Evolutionary conservation across 441 rosid species (phyloP), one percentile per base, ranked within the genome.

Genomic region (Theobroma grandiflorum): DNA sequence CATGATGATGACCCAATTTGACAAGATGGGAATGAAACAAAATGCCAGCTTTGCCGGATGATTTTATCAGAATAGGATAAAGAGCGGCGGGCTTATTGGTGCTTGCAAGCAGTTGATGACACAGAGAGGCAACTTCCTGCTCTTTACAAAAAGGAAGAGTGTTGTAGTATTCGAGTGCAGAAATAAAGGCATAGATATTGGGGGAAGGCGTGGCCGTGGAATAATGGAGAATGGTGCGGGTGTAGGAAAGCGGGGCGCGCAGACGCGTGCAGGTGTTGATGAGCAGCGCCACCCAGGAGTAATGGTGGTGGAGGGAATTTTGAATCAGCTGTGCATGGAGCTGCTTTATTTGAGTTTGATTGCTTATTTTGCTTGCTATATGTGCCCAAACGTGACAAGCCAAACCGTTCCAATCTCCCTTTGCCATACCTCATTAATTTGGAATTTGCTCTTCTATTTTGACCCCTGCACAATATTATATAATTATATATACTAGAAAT

Each of bases 21-120:
- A 85, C 59, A 15, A 87, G 73, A 75, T 75, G 74, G 55, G 78
- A 83, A 10, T 88, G 88, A 66, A 86, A 86, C 80, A 82, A 16
- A n/a, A 80, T 38, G 10, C 85, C 83, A 12, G 61, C 72, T 52
- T 70, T 70, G 14, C 85, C 84, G 35, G 80, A 80, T 22, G 86
- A 80, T 72, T 86, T 87, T 47, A 89, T 81, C 72, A 89, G 79
- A 4, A 82, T 42, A 10, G 85, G 85, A 80, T 79, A 83, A 40
- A 79, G 71, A 43, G 84, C 84, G 18, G 76, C 86, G 12, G 78
- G 75, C 82, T 76, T 62, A 18, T 83, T 40, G 38, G 66, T 58
- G 58, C 78, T 65, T 31, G 37, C 50, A 0, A 67, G 78, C 79
- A 85, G 81, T 22, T 61, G 74, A 38, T 72, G 68, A 50, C 78